Conservation (phyloP, 345 rosid genomes). For the Pugionium cornutum region DNA sequence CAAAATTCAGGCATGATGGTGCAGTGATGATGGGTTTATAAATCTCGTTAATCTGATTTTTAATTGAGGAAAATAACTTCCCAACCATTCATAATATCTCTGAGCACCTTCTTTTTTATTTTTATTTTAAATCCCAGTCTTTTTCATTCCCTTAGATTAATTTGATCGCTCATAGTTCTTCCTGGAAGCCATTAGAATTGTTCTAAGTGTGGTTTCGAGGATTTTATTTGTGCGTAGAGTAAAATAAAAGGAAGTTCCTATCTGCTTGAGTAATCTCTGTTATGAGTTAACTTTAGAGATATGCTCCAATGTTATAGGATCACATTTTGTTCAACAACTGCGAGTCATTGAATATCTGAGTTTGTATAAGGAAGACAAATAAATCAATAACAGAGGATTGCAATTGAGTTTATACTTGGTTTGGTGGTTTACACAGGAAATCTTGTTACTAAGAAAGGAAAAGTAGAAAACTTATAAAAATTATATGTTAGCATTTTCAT, state of each 20-base stretch:
- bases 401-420: no score
- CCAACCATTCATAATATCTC: slow-evolving; percentile 40
- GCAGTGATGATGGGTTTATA: slow-evolving; percentile 44
- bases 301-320: slow-evolving; percentile 42
- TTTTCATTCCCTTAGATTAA: not conserved
- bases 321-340: slow-evolving; percentile 1
- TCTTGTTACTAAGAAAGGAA: no score
- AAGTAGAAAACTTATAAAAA: no score
- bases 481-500: no score
- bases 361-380: no score
- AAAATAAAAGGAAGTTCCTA: slow-evolving; percentile 15
- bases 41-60: slow-evolving; percentile 43
- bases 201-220: slow-evolving; percentile 35
- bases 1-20: not conserved
- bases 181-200: slow-evolving; percentile 35
- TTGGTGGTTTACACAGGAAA: no score
- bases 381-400: no score
- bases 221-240: slow-evolving; percentile 40
- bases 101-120: slow-evolving; percentile 28
- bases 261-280: slow-evolving; percentile 44
- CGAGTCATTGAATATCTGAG: no score
- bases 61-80: slow-evolving; percentile 32
- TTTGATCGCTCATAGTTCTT: slow-evolving; percentile 39
- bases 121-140: not conserved
- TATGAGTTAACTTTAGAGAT: slow-evolving; percentile 37